A percentile compares a stretch with the other conserved stretches of the same genome.
phyloP scores from a whole-genome alignment of 345 rosid genomes.

The Boechera stricta region DNA sequence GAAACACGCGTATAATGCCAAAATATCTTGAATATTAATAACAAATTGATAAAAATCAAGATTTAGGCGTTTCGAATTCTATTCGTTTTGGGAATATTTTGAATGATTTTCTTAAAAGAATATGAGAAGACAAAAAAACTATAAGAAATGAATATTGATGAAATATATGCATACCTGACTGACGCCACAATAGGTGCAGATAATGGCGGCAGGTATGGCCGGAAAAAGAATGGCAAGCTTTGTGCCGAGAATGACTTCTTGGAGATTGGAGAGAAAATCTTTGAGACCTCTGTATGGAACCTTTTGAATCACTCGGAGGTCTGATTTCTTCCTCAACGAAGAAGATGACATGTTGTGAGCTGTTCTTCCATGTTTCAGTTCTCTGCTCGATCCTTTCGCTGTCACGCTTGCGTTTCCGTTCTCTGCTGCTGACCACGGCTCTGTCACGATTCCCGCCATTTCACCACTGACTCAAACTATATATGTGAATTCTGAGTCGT shows the following conservation, averaged over 20 bases:
- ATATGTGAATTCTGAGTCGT: background rate
- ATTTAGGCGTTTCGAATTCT: background rate
- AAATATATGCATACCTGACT: slow-evolving; percentile 51
- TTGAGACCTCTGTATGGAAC: slow-evolving; percentile 64
- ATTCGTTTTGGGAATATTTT: background rate
- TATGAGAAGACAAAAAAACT: background rate
- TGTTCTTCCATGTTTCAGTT: slow-evolving; percentile 66
- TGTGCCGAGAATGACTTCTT: slow-evolving; percentile 88
- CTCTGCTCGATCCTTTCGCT: slow-evolving; percentile 62
- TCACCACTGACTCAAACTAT: background rate
- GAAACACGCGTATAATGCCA: background rate
- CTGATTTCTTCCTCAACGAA: slow-evolving; percentile 80
- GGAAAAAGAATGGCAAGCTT: slow-evolving; percentile 84
- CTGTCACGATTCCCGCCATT: slow-evolving; percentile 43
- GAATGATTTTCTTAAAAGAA: background rate
- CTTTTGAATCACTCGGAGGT: slow-evolving; percentile 65
- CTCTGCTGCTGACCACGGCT: slow-evolving; percentile 41
- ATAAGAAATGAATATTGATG: background rate
- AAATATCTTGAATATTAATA: background rate
- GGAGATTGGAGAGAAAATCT: slow-evolving; percentile 64
- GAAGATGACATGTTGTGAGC: slow-evolving; percentile 94
- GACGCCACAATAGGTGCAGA: slow-evolving; percentile 58
- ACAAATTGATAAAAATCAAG: background rate
- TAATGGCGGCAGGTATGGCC: slow-evolving; percentile 76
- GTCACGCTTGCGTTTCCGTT: slow-evolving; percentile 35